These are phyloP conservation scores for Lotus japonicus DNA, from an alignment of 306 rosid genomes.

Conservation along the genomic window DNA sequence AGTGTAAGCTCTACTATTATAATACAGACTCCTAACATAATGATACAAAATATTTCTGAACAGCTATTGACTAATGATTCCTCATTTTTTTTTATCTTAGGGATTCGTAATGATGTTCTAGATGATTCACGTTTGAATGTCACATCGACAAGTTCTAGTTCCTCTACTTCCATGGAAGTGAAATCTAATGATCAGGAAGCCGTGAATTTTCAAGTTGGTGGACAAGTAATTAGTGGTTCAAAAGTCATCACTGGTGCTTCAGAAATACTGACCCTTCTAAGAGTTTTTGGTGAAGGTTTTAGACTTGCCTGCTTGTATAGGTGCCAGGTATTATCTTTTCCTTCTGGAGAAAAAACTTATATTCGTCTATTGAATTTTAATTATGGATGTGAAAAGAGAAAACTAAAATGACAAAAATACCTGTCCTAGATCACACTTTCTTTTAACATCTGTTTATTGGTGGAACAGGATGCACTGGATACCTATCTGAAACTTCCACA, in stretches of 20 bases:
- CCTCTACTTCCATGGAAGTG: constrained; percentile 45
- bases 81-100: constrained; percentile 32
- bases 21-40: not conserved
- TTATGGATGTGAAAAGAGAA: not conserved
- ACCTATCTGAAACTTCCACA: constrained; percentile 73
- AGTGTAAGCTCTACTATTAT: not conserved
- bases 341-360: constrained; percentile 6
- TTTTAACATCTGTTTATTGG: constrained; percentile 19
- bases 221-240: constrained; percentile 47
- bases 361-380: not conserved
- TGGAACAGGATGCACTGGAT: constrained; percentile 85
- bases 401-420: not conserved
- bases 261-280: constrained; percentile 74
- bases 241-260: constrained; percentile 54
- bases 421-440: not conserved
- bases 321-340: constrained; percentile 70
- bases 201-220: constrained; percentile 34
- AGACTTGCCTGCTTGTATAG: constrained; percentile 81
- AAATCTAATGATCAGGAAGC: constrained; percentile 64
- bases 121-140: constrained; percentile 69
- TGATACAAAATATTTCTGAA: constrained; percentile 1
- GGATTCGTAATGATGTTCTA: constrained; percentile 55
- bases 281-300: constrained; percentile 84
- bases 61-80: not conserved
- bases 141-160: constrained; percentile 43